Percentiles rank a stretch among this genome's conserved stretches.
These are phyloP conservation scores for Torulaspora quercuum DNA, from an alignment of 805 yeast genomes.

Conservation along the genomic window DNA sequence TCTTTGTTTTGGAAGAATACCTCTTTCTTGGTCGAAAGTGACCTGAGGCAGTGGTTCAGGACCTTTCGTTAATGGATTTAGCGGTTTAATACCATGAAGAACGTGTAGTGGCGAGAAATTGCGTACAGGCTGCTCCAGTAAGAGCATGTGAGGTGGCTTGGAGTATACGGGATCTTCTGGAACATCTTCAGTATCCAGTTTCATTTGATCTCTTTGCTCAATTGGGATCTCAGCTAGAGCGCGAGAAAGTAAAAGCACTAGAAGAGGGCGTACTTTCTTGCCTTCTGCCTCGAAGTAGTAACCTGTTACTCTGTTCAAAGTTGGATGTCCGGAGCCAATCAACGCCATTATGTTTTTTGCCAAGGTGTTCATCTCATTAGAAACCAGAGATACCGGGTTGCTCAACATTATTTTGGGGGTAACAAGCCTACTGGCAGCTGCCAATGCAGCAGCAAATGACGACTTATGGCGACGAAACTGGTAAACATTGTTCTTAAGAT, in stretches of 20 bases:
- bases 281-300: slow-evolving; percentile 97
- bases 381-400: slow-evolving; percentile 88
- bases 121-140: slow-evolving; percentile 52
- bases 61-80: slow-evolving; percentile 81
- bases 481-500: background rate
- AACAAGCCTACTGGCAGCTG: slow-evolving; percentile 70
- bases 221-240: slow-evolving; percentile 75
- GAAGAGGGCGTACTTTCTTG: slow-evolving; percentile 87
- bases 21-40: slow-evolving; percentile 50
- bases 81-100: slow-evolving; percentile 88
- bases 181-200: slow-evolving; percentile 61
- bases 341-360: slow-evolving; percentile 83
- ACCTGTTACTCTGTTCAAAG: slow-evolving; percentile 84
- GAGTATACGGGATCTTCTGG: slow-evolving; percentile 60
- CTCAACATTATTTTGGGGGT: slow-evolving; percentile 56
- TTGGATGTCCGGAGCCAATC: slow-evolving; percentile 92
- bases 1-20: slow-evolving; percentile 91
- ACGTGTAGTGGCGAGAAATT: slow-evolving; percentile 73
- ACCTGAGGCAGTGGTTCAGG: slow-evolving; percentile 62
- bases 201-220: slow-evolving; percentile 59
- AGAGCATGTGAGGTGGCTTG: slow-evolving; percentile 54
- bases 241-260: slow-evolving; percentile 78
- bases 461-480: slow-evolving; percentile 27
- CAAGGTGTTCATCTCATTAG: slow-evolving; percentile 85
- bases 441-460: slow-evolving; percentile 54